Percentiles rank a stretch among this genome's conserved stretches.
These are phyloP conservation scores for Epichloe uncinata DNA, from an alignment of 2,329 filamentous ascomycete species.

Conservation along the genomic window DNA sequence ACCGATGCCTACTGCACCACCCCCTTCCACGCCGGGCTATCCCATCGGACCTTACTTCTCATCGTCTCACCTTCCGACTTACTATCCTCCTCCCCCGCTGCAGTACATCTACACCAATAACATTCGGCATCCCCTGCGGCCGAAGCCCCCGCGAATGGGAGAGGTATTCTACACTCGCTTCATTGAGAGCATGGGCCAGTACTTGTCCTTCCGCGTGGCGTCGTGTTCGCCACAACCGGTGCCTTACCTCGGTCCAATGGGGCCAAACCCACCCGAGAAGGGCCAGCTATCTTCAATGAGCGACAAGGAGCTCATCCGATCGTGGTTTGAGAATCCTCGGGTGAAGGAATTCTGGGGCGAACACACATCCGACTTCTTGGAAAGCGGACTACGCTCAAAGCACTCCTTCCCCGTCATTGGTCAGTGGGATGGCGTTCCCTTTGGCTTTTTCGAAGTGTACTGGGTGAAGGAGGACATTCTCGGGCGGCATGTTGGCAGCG, in stretches of 20 bases:
- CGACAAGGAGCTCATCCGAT: conserved; percentile 53
- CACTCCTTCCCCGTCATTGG: conserved; percentile 88
- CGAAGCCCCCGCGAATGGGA: conserved; percentile 79
- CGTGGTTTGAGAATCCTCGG: conserved; percentile 80
- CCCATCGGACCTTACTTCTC: conserved; percentile 63
- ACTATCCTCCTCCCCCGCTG: conserved; percentile 68
- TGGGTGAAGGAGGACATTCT: conserved; percentile 91
- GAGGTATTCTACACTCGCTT: conserved; percentile 86
- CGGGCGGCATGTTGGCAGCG: conserved; percentile 52
- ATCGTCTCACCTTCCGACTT: conserved; percentile 75
- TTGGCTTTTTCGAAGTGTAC: conserved; percentile 96
- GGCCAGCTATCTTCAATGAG: conserved; percentile 30
- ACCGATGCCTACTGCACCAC: conserved; percentile 22
- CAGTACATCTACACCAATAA: conserved; percentile 70
- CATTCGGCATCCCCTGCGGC: conserved; percentile 71
- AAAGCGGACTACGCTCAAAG: conserved; percentile 45
- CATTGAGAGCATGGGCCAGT: conserved; percentile 68
- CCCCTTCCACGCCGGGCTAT: conserved; percentile 20
- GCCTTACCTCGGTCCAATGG: conserved; percentile 47
- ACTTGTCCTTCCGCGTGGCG: conserved; percentile 78
- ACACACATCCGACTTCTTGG: conserved; percentile 53
- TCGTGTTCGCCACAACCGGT: conserved; percentile 52
- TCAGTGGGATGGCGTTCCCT: conserved; percentile 87
- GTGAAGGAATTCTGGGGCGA: conserved; percentile 77
- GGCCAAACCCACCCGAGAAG: conserved; percentile 26